Conservation (phyloP, 257 asterid species). For the Fraxinus cuspidata region DNA sequence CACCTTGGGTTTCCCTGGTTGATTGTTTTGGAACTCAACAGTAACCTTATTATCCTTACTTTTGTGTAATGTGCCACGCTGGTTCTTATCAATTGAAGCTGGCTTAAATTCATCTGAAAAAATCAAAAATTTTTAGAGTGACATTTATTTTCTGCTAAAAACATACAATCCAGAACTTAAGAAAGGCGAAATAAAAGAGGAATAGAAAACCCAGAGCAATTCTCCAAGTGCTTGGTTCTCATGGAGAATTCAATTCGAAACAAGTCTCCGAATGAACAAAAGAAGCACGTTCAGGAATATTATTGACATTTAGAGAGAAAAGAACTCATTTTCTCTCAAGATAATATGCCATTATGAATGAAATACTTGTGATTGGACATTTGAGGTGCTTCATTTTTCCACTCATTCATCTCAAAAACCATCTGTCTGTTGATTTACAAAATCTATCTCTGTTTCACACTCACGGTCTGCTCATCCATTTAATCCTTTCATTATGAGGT, state of each 20-base stretch:
- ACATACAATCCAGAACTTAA: background rate
- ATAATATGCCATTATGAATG: background rate
- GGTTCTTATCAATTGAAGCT: constrained; percentile 92
- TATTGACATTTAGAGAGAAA: background rate
- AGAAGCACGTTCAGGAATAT: background rate
- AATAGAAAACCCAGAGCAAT: constrained; percentile 5
- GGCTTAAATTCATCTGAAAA: constrained; percentile 94
- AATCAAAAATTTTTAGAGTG: background rate
- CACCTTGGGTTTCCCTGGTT: constrained; percentile 87
- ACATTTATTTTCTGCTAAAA: background rate
- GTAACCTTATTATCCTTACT: constrained; percentile 82
- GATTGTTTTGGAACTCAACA: constrained; percentile 85
- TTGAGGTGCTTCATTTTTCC: background rate
- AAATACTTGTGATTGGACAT: background rate
- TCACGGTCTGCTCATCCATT: background rate
- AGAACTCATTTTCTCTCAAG: background rate
- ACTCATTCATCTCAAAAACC: background rate
- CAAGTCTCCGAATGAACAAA: background rate
- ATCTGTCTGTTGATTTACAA: background rate
- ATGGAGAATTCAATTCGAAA: background rate
- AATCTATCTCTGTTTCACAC: background rate
- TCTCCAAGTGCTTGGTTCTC: background rate
- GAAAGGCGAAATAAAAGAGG: background rate
- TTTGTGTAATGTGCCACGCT: constrained; percentile 83
- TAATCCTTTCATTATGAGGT: background rate